These are phyloP conservation scores for Cyclotella sp. DNA, from an alignment of 108 stramenopile species.

Conservation along the genomic window DNA sequence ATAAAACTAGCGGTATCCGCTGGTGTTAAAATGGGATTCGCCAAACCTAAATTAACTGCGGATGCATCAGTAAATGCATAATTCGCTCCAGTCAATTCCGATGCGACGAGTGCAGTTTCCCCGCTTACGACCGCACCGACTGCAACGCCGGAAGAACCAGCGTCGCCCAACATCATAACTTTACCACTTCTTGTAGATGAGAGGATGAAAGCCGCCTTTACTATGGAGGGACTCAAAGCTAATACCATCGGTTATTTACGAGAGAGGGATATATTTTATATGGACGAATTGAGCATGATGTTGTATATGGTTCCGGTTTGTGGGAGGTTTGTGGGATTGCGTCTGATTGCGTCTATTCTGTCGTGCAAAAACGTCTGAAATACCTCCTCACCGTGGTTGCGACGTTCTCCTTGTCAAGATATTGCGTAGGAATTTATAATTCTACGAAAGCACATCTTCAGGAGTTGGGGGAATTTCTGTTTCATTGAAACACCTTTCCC, in stretches of 20 bases:
- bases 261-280: too few relatives aligned
- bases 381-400: too few relatives aligned
- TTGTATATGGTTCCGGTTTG: too few relatives aligned
- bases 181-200: not conserved
- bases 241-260: not conserved
- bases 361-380: too few relatives aligned
- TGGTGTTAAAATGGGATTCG: not conserved
- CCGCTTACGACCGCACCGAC: not conserved
- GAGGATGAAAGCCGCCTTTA: conserved; percentile 8
- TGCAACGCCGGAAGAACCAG: not conserved
- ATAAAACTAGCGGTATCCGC: not conserved
- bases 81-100: not conserved
- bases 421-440: too few relatives aligned
- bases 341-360: too few relatives aligned
- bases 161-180: not conserved
- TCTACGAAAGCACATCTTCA: too few relatives aligned
- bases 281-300: too few relatives aligned
- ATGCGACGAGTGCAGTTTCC: not conserved
- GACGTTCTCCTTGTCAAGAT: too few relatives aligned
- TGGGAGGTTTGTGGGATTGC: too few relatives aligned
- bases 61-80: not conserved
- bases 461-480: too few relatives aligned
- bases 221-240: not conserved
- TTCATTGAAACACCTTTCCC: too few relatives aligned
- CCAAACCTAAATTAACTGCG: not conserved